Percentiles rank a stretch among this genome's conserved stretches.
These are phyloP conservation scores for Dioszegia aurantiaca DNA, from an alignment of 768 basidiomycete species.

Conservation along the genomic window DNA sequence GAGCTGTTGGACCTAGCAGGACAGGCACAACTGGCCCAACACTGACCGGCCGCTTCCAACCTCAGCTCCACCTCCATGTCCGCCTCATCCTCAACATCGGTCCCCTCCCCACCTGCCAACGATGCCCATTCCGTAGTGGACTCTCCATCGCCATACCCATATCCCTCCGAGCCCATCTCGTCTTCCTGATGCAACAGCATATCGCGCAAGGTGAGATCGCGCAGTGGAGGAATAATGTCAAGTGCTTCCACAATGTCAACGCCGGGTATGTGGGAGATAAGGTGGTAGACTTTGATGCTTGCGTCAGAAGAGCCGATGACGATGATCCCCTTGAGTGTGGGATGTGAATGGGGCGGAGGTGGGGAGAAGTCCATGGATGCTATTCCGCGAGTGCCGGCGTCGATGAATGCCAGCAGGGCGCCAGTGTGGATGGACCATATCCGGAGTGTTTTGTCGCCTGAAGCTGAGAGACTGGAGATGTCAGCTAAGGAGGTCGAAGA, in stretches of 20 bases:
- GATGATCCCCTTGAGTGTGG: slow-evolving; percentile 29
- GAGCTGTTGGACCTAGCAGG: slow-evolving; percentile 12
- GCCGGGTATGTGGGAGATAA: slow-evolving; percentile 22
- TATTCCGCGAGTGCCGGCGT: slow-evolving; percentile 45
- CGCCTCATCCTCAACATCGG: background rate
- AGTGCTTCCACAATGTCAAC: slow-evolving; percentile 14
- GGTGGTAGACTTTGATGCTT: slow-evolving; percentile 35
- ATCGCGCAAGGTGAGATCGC: slow-evolving; percentile 17
- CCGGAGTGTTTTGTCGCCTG: slow-evolving; percentile 45
- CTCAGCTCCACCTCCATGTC: slow-evolving; percentile 10
- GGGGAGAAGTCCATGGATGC: slow-evolving; percentile 44
- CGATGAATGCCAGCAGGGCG: slow-evolving; percentile 24
- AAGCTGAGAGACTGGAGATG: slow-evolving; percentile 40
- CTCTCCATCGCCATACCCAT: background rate
- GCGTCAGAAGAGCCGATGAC: slow-evolving; percentile 44
- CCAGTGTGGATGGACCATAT: slow-evolving; percentile 46
- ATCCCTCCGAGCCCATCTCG: slow-evolving; percentile 7
- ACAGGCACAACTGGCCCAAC: slow-evolving; percentile 29
- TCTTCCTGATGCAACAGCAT: slow-evolving; percentile 28
- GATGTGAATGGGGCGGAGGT: background rate
- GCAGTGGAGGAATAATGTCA: slow-evolving; percentile 18
- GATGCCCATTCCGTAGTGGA: background rate
- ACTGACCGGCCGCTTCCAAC: slow-evolving; percentile 10
- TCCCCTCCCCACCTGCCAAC: too few relatives aligned
- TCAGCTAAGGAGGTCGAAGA: background rate